Evolutionary conservation across 345 rosid genomes (phyloP).

Genomic region (Salix koriyanagi): DNA sequence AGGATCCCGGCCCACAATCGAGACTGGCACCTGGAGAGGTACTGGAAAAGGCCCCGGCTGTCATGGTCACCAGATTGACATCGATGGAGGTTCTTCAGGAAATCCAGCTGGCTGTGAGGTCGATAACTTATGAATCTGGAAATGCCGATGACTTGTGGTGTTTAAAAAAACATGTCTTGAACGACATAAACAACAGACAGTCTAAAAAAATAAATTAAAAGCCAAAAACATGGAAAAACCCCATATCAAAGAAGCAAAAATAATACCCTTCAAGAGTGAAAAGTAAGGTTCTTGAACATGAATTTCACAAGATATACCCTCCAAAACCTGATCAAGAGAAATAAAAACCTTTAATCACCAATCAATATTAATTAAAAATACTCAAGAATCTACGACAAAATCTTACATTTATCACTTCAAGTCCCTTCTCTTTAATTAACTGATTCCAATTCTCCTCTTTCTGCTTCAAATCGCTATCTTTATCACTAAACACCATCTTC

Average conservation of each 20-base stretch:
- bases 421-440: constrained; percentile 33
- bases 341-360: constrained; percentile 5
- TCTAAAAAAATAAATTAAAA: neutral
- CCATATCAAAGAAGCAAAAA: neutral
- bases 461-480: constrained; percentile 27
- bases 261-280: constrained; percentile 42
- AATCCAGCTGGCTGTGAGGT: too few species aligned
- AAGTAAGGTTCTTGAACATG: constrained; percentile 49
- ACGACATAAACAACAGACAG: neutral
- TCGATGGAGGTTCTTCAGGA: too few species aligned
- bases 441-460: constrained; percentile 40
- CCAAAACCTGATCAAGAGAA: constrained; percentile 30
- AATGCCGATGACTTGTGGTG: too few species aligned
- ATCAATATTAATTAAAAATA: neutral
- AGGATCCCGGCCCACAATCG: too few species aligned
- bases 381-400: neutral
- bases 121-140: too few species aligned
- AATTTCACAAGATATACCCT: constrained; percentile 31
- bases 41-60: too few species aligned
- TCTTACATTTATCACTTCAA: constrained; percentile 39
- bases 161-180: constrained; percentile 4
- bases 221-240: neutral
- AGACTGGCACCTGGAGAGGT: too few species aligned
- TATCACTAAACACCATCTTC: constrained; percentile 20
- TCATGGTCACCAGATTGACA: too few species aligned